Evolutionary conservation across 2,329 filamentous ascomycete genomes (phyloP), one percentile per base, ranked within the genome.

Genomic region (Lecanicillium sp.): DNA sequence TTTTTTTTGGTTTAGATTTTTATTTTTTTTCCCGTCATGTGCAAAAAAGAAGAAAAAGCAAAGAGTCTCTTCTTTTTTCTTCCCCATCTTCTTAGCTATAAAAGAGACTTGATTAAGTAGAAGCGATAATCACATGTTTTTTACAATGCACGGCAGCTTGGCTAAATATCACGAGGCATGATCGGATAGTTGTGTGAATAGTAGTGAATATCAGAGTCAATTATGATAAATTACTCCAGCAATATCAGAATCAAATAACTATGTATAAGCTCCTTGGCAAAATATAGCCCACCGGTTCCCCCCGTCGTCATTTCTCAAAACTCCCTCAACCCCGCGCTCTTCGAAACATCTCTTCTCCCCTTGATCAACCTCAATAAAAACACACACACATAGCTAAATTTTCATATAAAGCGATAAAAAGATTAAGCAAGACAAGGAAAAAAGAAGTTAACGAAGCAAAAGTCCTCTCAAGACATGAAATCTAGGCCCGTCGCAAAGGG

Each of bases 281-380:
- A 44, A 26, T n/a, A n/a, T 42, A 46, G 53, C 53, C 50, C 49
- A 21, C 36, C 48, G 42, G 55, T 56, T 42, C 42, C 33, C 33
- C 33, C 19, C 33, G n/a, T n/a, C n/a, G n/a, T n/a, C n/a, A n/a
- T n/a, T n/a, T n/a, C n/a, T n/a, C n/a, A n/a, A n/a, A n/a, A n/a
- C n/a, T n/a, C n/a, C n/a, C n/a, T n/a, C n/a, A n/a, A n/a, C n/a
- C n/a, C n/a, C n/a, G n/a, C n/a, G n/a, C n/a, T n/a, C n/a, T n/a
- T n/a, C n/a, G n/a, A n/a, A n/a, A n/a, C n/a, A n/a, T n/a, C n/a
- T n/a, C n/a, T n/a, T n/a, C n/a, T n/a, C n/a, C n/a, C n/a, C n/a
- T n/a, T n/a, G n/a, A n/a, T n/a, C n/a, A n/a, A n/a, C n/a, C n/a
- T n/a, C n/a, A n/a, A n/a, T n/a, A n/a, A n/a, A n/a, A n/a, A n/a